These are phyloP conservation scores for Corylus americana DNA, from an alignment of 306 rosid genomes.

Conservation along the genomic window DNA sequence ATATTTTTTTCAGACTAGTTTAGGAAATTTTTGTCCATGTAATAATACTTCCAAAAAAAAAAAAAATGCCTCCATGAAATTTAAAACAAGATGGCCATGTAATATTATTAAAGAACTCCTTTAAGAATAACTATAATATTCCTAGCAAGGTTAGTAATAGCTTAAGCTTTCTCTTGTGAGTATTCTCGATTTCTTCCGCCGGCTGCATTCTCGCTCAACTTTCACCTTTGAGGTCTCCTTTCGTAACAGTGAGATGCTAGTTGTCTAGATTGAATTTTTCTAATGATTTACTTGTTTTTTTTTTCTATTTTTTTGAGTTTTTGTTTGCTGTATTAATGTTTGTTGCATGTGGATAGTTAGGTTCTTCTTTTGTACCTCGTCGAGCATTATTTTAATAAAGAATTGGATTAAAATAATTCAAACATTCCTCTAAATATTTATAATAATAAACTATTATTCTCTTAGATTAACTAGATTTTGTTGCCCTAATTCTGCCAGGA, in stretches of 20 bases:
- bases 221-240: too few relatives aligned
- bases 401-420: conserved; percentile 34
- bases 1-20: too few relatives aligned
- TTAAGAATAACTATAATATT: neutral
- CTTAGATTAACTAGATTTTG: neutral
- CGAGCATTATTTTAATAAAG: conserved; percentile 1
- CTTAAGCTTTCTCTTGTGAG: neutral
- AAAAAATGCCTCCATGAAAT: neutral
- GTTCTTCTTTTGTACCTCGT: neutral
- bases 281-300: too few relatives aligned
- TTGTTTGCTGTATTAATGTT: too few relatives aligned
- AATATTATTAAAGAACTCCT: neutral
- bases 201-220: too few relatives aligned
- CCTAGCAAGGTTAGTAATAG: neutral
- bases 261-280: too few relatives aligned
- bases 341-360: too few relatives aligned
- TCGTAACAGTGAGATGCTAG: too few relatives aligned
- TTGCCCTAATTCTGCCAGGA: conserved; percentile 14
- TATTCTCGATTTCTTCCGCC: too few relatives aligned
- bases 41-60: neutral
- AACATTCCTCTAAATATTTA: conserved; percentile 23
- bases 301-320: too few relatives aligned
- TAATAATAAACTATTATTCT: neutral
- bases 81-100: neutral
- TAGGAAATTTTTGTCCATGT: too few relatives aligned